Evolutionary conservation across 345 rosid genomes (phyloP), one percentile per base, ranked within the genome.

Genomic region (Zanthoxylum bungeanum): DNA sequence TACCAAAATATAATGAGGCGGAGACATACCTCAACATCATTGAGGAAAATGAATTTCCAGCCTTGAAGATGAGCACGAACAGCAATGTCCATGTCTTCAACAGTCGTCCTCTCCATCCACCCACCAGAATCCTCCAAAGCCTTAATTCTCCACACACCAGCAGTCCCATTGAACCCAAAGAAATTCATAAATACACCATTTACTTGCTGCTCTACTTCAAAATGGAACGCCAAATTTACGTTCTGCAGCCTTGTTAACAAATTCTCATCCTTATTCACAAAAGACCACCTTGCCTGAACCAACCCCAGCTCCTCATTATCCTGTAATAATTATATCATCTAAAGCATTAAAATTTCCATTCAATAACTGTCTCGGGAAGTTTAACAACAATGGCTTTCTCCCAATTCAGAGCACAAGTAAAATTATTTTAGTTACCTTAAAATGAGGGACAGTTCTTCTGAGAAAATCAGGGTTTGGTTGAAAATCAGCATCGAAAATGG

Each of bases 11-110:
- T 9, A 40, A 28, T 69, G 33, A 62, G 8, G 30, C 21, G 10
- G 17, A 63, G 47, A 8, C 37, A 68, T 91, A 93, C 98, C 96
- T 91, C 93, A 3, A 93, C 93, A 5, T 93, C 96, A 66, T 91
- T 89, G 42, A 93, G 89, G 81, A 88, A 93, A 73, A 91, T 70
- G 73, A 93, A 93, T 60, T 91, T 93, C 98, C 98, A 93, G 46
- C 98, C 97, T 14, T 81, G 84, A 56, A 93, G 97, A 77, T 93
- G 98, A 75, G 98, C 98, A 21, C 97, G 95, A 27, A 93, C 97
- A 25, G 98, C 98, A 73, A 93, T 88, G 77, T 93, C 98, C 98
- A 93, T 93, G 79, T 93, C 98, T 85, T 93, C 98, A 0, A 93
- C 98, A 0, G 98, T 93, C 8, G 98, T 93, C 78, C 98, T 88